A percentile compares a stretch with the other conserved stretches of the same genome.
These are phyloP conservation scores for Kingdonia uniflora DNA, from an alignment of 164 flowering plant genomes.

Conservation along the genomic window DNA sequence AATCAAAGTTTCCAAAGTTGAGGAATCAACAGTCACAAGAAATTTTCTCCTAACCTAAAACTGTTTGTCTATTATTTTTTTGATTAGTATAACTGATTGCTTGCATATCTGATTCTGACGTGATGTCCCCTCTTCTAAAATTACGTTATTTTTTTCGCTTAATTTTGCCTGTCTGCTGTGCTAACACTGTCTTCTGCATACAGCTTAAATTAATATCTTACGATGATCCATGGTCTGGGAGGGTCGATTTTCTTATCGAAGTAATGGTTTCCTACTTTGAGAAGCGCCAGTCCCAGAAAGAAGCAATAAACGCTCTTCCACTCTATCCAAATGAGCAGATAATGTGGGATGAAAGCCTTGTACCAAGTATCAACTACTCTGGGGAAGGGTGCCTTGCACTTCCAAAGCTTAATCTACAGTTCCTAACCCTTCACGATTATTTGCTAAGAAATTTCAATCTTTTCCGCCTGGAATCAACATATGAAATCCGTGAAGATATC, in stretches of 20 bases:
- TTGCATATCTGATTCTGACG: no score
- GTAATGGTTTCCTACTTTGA: conserved; percentile 84
- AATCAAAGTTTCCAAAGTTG: no score
- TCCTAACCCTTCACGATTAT: conserved; percentile 92
- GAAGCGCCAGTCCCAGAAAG: conserved; percentile 90
- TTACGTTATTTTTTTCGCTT: no score
- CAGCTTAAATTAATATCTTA: conserved; percentile 85
- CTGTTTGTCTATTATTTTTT: no score
- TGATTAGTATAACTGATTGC: no score
- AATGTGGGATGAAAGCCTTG: conserved; percentile 99
- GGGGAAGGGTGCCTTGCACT: conserved; percentile 99
- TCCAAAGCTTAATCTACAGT: conserved; percentile 91
- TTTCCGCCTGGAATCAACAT: conserved; percentile 95
- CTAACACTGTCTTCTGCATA: conserved; percentile 10
- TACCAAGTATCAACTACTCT: conserved; percentile 95
- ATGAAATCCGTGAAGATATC: conserved; percentile 98
- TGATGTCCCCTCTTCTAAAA: no score
- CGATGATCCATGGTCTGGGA: conserved; percentile 81
- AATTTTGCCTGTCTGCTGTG: no score
- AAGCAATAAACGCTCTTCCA: conserved; percentile 96
- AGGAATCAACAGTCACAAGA: no score
- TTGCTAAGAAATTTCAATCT: conserved; percentile 95
- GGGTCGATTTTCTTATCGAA: conserved; percentile 85
- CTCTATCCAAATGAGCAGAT: conserved; percentile 93
- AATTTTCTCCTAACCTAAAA: no score